Conservation (phyloP, 2,329 filamentous ascomycete genomes). For the Volutella citrinella region DNA sequence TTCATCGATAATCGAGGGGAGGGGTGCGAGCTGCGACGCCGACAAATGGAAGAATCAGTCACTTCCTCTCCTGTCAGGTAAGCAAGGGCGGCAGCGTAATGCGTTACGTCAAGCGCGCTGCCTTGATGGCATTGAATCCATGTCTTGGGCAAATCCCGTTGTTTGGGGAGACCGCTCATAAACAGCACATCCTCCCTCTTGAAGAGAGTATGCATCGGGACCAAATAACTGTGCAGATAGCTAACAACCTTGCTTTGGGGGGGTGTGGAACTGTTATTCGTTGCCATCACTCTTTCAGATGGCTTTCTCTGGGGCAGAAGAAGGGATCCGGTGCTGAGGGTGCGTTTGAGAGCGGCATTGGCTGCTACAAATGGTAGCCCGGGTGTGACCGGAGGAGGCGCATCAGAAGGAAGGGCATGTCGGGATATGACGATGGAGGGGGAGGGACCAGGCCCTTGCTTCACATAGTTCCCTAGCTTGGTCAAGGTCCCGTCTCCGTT, state of each 20-base stretch:
- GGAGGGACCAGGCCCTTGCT: conserved; percentile 11
- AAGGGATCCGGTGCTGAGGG: not conserved
- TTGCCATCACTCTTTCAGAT: not conserved
- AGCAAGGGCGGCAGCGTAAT: conserved; percentile 30
- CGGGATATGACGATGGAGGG: conserved; percentile 29
- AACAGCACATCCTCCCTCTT: conserved; percentile 21
- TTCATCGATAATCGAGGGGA: conserved; percentile 20
- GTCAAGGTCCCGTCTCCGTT: conserved; percentile 40
- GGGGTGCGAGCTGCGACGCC: not conserved
- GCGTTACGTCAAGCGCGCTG: conserved; percentile 13
- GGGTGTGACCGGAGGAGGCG: conserved; percentile 17
- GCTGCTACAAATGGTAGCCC: conserved; percentile 6
- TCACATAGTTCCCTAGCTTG: conserved; percentile 24
- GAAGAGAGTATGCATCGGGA: conserved; percentile 14
- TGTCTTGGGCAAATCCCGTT: conserved; percentile 20
- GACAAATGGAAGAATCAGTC: too few species aligned
- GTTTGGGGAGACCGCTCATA: conserved; percentile 20
- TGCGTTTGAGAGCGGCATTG: conserved; percentile 5
- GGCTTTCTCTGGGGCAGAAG: conserved; percentile 3
- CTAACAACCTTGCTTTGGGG: conserved; percentile 6
- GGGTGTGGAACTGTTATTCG: not conserved
- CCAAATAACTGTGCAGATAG: conserved; percentile 23
- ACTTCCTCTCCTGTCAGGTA: conserved; percentile 29
- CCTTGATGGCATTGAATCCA: conserved; percentile 25
- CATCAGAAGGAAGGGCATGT: conserved; percentile 18